Conservation (phyloP, 2,329 filamentous ascomycete genomes). For the Cryphonectria japonica region DNA sequence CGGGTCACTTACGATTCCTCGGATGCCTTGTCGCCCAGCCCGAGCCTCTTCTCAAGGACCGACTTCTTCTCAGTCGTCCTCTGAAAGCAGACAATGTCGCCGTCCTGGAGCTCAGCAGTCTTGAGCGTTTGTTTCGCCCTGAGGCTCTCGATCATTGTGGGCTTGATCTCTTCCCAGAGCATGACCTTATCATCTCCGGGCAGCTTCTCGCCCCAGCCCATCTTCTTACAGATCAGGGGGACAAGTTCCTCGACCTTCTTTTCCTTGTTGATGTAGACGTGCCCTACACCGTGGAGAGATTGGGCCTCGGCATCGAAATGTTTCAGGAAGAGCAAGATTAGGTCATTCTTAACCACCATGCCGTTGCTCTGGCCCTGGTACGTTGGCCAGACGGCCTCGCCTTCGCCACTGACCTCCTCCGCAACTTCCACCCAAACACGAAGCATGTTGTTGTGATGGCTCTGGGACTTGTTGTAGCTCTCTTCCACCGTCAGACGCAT, state of each 20-base stretch:
- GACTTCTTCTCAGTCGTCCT: constrained; percentile 57
- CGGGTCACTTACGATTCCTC: constrained; percentile 40
- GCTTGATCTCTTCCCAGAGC: constrained; percentile 98
- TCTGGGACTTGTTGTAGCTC: constrained; percentile 53
- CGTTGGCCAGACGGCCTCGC: constrained; percentile 73
- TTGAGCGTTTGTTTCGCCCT: constrained; percentile 89
- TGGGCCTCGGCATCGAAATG: constrained; percentile 83
- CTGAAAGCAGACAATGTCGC: constrained; percentile 96
- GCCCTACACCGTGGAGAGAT: constrained; percentile 73
- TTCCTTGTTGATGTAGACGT: constrained; percentile 85
- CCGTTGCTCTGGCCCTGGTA: constrained; percentile 61
- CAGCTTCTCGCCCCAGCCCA: constrained; percentile 83
- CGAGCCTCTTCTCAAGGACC: constrained; percentile 44
- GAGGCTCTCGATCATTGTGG: constrained; percentile 93
- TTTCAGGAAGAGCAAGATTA: constrained; percentile 87
- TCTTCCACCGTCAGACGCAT: constrained; percentile 78
- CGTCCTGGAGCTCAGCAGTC: constrained; percentile 92
- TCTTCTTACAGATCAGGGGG: constrained; percentile 75
- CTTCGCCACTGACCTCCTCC: constrained; percentile 67
- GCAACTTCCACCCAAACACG: constrained; percentile 86
- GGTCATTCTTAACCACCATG: constrained; percentile 61
- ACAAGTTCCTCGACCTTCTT: constrained; percentile 87
- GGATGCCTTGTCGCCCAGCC: constrained; percentile 41
- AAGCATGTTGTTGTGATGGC: constrained; percentile 72
- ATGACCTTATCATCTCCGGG: constrained; percentile 62